Evolutionary conservation across 1,284 basidiomycete species (phyloP), one percentile per base, ranked within the genome.

Genomic region (Mycena sp.): DNA sequence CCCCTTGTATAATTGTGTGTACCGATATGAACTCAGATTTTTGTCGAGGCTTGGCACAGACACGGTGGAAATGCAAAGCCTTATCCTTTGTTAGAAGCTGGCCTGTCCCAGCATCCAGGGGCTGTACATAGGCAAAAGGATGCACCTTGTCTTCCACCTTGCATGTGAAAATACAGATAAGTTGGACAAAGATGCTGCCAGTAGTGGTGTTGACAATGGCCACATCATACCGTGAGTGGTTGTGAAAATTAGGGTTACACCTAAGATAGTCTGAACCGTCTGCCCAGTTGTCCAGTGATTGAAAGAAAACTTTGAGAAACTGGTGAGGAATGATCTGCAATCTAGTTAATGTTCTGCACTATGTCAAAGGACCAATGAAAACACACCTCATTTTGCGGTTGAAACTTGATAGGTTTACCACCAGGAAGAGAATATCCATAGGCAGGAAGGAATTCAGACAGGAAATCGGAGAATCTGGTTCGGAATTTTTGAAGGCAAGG

Each of bases 221-320:
- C 5, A 64, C 68, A 45, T 77, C 74, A 52, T 73, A 73, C 2
- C 71, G 64, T 21, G 68, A 65, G 0, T 35, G 37, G 6, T 62
- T 61, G 41, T 73, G 67, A 58, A 77, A 78, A 0, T 0, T 16
- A 2, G 73, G 71, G 30, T 44, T 70, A 50, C 75, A 76, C n/a
- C 67, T 63, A 3, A 76, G 63, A 46, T 69, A 69, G 43, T 78
- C 73, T 0, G 51, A 64, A 9, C 21, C 21, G 29, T 61, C 35
- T 10, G 55, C 17, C 75, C 74, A 76, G 35, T 73, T 67, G 0
- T 75, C 74, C 25, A 66, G 52, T 3, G 74, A 76, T 60, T 73
- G 65, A 44, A 70, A 77, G 46, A 67, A 56, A 11, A 75, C 62
- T 23, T 70, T 68, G 10, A 77, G 12, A 44, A 64, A 71, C 3